Conservation (phyloP, 2,329 filamentous ascomycete genomes). For the Aspergillus fumigatiaffinis region DNA sequence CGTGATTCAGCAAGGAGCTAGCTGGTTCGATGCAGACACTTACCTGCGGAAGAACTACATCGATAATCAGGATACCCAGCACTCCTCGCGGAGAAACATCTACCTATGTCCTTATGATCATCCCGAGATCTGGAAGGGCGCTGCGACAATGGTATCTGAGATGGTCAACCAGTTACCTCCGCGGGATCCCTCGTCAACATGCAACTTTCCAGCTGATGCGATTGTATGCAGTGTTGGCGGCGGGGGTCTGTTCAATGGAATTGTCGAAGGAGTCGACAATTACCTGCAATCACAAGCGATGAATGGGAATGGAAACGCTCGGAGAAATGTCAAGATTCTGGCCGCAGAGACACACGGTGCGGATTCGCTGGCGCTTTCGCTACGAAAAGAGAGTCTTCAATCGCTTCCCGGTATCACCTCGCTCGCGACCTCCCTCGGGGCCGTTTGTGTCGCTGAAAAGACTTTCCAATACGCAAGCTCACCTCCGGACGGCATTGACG, state of each 20-base stretch:
- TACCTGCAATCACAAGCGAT: slow-evolving; percentile 18
- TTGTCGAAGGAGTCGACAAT: slow-evolving; percentile 59
- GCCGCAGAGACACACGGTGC: slow-evolving; percentile 72
- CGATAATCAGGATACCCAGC: slow-evolving; percentile 11
- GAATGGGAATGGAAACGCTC: background rate
- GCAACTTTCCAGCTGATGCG: slow-evolving; percentile 53
- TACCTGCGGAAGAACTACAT: slow-evolving; percentile 54
- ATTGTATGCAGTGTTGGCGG: slow-evolving; percentile 77
- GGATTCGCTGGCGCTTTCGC: slow-evolving; percentile 59
- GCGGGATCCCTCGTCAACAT: slow-evolving; percentile 1
- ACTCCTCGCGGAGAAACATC: slow-evolving; percentile 20
- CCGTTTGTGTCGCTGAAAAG: slow-evolving; percentile 58
- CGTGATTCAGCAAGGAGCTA: slow-evolving; percentile 63
- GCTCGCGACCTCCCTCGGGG: slow-evolving; percentile 68
- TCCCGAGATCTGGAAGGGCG: slow-evolving; percentile 34
- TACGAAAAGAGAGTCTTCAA: slow-evolving; percentile 52
- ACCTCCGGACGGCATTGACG: slow-evolving; percentile 37
- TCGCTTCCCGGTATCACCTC: slow-evolving; percentile 66
- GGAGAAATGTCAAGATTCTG: slow-evolving; percentile 46
- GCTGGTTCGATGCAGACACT: slow-evolving; percentile 65
- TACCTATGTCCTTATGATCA: slow-evolving; percentile 39
- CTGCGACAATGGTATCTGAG: slow-evolving; percentile 33
- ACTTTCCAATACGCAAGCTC: slow-evolving; percentile 59
- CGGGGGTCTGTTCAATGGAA: slow-evolving; percentile 70
- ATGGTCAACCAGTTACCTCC: slow-evolving; percentile 32